phyloP scores from a whole-genome alignment of 2,329 filamentous ascomycete species.

The Fragosphaeria purpurea region DNA sequence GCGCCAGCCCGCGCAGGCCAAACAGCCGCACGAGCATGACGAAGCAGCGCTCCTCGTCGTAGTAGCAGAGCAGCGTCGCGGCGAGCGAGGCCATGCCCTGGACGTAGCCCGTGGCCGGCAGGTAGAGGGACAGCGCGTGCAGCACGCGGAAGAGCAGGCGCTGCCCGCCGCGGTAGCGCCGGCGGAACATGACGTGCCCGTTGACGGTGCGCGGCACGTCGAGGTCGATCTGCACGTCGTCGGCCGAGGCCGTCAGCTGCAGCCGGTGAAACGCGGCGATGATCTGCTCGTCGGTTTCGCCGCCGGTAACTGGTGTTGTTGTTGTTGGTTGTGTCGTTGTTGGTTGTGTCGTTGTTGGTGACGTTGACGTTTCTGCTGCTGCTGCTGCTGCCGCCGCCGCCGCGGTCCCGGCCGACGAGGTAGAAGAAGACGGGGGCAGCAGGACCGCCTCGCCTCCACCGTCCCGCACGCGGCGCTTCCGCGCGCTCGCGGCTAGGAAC shows the following conservation, averaged over 20 bases:
- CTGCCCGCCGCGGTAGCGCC: conserved; percentile 84
- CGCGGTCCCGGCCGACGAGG: too few relatives aligned
- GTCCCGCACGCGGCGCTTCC: conserved; percentile 15
- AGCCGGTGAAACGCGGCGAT: conserved; percentile 63
- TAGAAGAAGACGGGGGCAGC: too few relatives aligned
- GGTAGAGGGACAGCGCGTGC: conserved; percentile 84
- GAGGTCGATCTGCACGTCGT: conserved; percentile 94
- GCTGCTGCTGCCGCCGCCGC: background rate
- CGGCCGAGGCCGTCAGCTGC: conserved; percentile 64
- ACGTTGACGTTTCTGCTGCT: background rate
- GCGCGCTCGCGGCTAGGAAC: conserved; percentile 72
- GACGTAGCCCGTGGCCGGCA: conserved; percentile 85
- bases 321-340: background rate
- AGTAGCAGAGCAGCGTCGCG: conserved; percentile 90
- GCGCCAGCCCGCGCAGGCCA: conserved; percentile 76
- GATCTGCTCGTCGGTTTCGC: conserved; percentile 58
- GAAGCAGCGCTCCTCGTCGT: conserved; percentile 88
- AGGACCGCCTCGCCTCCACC: too few relatives aligned
- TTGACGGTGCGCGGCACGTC: conserved; percentile 94
- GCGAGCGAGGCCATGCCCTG: conserved; percentile 95
- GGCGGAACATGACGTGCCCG: conserved; percentile 93
- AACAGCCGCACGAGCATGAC: conserved; percentile 95
- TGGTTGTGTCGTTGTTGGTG: background rate
- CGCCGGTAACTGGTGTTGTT: conserved; percentile 30
- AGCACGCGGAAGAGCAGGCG: conserved; percentile 84